Evolutionary conservation across 2,329 filamentous ascomycete species (phyloP), one percentile per base, ranked within the genome.

Genomic region (Aaosphaeria pasadenensis): DNA sequence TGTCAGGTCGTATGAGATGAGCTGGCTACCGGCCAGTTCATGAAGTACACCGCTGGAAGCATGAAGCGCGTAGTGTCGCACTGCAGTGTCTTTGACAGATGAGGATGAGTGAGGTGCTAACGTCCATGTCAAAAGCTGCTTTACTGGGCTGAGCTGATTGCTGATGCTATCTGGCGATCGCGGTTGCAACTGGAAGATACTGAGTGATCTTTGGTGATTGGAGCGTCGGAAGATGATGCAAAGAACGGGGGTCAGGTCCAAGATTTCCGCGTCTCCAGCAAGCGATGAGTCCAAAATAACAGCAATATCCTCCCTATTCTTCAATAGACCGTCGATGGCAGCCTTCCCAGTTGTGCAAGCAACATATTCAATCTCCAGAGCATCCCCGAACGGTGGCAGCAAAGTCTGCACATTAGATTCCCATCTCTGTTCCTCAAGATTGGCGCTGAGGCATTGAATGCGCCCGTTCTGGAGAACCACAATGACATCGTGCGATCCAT

Each of bases 1-100:
- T 11, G 79, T 81, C 32, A 91, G 70, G 52, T 88, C 83, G 63
- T 85, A 88, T 3, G 83, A 80, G 29, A 74, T 76, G 13, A 91
- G 71, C 1, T 64, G 70, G 7, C 77, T 78, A 24, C 75, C 71
- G 11, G 73, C 64, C 1, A 89, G 74, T 59, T 85, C 78, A 50
- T 88, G 77, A 4, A 91, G 70, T 36, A 78, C 77, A 9, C 87
- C 87, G 3, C 82, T 81, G 17, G 80, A 78, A 28, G 83, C 71
- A 53, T 91, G 83, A 1, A 89, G 69, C 30, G 79, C 77, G 57
- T 81, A 86, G 59, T 43, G 17, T 53, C 45, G 3, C 47, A 33
- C 6, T 47, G 24, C 30, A 50, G 48, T 4, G 45, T 31, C 6
- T 42, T 43, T 4, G 55, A 11, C 4, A 48, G 40, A n/a, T 49